These are phyloP conservation scores for Thozetella sp. DNA, from an alignment of 495 filamentous ascomycete species.

Conservation along the genomic window DNA sequence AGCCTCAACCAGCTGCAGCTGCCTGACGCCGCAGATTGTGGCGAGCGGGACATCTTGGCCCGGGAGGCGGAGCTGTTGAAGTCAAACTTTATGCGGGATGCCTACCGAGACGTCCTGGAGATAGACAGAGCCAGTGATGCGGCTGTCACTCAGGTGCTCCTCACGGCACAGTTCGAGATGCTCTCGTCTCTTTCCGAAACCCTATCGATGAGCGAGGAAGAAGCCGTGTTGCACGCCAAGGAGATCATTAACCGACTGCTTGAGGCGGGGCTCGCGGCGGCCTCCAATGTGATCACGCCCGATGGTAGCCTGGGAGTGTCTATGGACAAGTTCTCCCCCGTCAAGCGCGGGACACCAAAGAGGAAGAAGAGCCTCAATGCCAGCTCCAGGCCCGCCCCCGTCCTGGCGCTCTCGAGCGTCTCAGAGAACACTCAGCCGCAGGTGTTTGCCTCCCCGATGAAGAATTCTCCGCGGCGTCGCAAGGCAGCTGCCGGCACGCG, in stretches of 20 bases:
- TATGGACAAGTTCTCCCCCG: slow-evolving; percentile 65
- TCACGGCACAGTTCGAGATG: slow-evolving; percentile 90
- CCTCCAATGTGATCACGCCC: slow-evolving; percentile 85
- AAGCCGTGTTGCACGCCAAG: slow-evolving; percentile 80
- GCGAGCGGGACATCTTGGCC: slow-evolving; percentile 70
- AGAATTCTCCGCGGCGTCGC: slow-evolving; percentile 79
- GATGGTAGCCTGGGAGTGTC: slow-evolving; percentile 71
- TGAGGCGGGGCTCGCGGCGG: slow-evolving; percentile 68
- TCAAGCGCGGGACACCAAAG: slow-evolving; percentile 71
- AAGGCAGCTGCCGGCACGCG: slow-evolving; percentile 67
- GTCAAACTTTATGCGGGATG: slow-evolving; percentile 80
- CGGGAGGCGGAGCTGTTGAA: slow-evolving; percentile 85
- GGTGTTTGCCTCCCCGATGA: slow-evolving; percentile 51
- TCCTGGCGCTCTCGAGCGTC: slow-evolving; percentile 33
- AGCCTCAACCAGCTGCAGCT: slow-evolving; percentile 76
- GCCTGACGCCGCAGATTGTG: slow-evolving; percentile 70
- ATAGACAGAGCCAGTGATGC: slow-evolving; percentile 82
- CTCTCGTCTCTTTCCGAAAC: slow-evolving; percentile 80
- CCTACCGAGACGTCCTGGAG: slow-evolving; percentile 74
- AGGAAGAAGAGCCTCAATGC: slow-evolving; percentile 61
- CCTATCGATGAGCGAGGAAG: slow-evolving; percentile 75
- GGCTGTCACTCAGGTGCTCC: slow-evolving; percentile 74
- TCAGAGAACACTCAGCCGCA: slow-evolving; percentile 35
- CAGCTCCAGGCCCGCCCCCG: slow-evolving; percentile 28
- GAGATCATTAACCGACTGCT: slow-evolving; percentile 79